Evolutionary conservation across 1,284 basidiomycete genomes (phyloP), one percentile per base, ranked within the genome.

Genomic region (Cystobasidiaceae sp.): DNA sequence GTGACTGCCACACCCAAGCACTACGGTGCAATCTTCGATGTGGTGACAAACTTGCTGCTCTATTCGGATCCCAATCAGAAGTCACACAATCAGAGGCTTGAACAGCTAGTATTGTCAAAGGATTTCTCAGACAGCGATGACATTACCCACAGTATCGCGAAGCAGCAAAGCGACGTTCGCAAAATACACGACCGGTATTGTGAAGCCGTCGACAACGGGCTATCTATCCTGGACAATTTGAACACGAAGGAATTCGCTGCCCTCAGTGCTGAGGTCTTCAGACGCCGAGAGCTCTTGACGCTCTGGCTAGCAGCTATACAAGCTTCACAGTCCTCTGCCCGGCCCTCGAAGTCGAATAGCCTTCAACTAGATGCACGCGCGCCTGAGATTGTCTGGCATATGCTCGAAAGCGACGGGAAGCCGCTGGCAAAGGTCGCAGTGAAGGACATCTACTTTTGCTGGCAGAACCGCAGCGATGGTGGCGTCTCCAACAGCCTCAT

Each of bases 291-390:
- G 73, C 87, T 93, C 75, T 83, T 98, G 52, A 86, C 86, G 71
- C 81, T 92, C 39, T 83, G 96, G 64, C 93, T 96, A 75, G 90
- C 93, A 56, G 90, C 91, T 0, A 91, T 97, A 74, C 89, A 92
- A 74, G 87, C 87, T 21, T 66, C 55, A 41, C 68, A 65, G 19
- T 39, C 28, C 50, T 21, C 28, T 2, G 41, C 55, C 32, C n/a
- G n/a, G n/a, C n/a, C n/a, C n/a, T 33, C 6, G n/a, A 50, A 43
- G 37, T 33, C 60, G 72, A 89, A 88, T 0, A 89, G 91, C 1
- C 80, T 93, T 39, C 82, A 90, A 43, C 78, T 97, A 25, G 86
- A 90, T 70, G 86, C 90, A 0, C 85, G 85, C 4, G 91, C 92
- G 0, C 84, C 86, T 8, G 89, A 93, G 74, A 86, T 98, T 55